phyloP scores from a whole-genome alignment of 805 yeast genomes.

The Cyberlindnera sargentensis region DNA sequence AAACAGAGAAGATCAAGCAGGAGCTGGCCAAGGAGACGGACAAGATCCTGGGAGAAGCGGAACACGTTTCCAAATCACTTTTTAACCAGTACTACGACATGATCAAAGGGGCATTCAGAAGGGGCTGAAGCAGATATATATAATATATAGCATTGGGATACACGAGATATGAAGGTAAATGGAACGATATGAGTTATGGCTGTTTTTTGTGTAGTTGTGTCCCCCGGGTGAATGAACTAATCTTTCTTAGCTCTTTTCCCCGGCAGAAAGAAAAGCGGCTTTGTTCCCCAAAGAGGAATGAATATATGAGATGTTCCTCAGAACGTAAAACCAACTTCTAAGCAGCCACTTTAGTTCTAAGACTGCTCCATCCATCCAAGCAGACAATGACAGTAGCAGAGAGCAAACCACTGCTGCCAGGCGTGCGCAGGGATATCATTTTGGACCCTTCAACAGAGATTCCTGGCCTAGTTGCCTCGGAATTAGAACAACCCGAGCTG shows the following conservation, averaged over 20 bases:
- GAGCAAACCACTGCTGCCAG: conserved; percentile 13
- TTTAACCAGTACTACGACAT: conserved; percentile 17
- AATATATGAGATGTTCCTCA: too few species aligned
- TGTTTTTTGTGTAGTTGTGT: too few species aligned
- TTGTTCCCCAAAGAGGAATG: too few species aligned
- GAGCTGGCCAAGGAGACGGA: conserved; percentile 36
- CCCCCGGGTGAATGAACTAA: too few species aligned
- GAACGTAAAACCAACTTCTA: too few species aligned
- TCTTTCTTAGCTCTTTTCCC: too few species aligned
- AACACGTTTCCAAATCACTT: conserved; percentile 16
- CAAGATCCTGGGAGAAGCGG: conserved; percentile 27
- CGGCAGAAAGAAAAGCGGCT: too few species aligned
- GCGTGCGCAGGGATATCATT: conserved; percentile 14
- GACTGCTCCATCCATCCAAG: too few species aligned
- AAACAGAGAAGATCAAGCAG: conserved; percentile 21
- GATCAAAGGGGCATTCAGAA: conserved; percentile 20
- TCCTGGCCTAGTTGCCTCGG: conserved; percentile 29
- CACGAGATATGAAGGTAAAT: too few species aligned
- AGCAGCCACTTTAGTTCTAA: too few species aligned
- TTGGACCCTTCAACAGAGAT: conserved; percentile 27
- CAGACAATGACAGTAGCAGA: conserved; percentile 3
- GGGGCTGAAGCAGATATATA: conserved; percentile 3
- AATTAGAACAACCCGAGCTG: conserved; percentile 26
- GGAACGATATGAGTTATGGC: too few species aligned
- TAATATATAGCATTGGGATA: not conserved